Evolutionary conservation across 2,329 filamentous ascomycete species (phyloP), one percentile per base, ranked within the genome.

Genomic region (Alternaria conjuncta): DNA sequence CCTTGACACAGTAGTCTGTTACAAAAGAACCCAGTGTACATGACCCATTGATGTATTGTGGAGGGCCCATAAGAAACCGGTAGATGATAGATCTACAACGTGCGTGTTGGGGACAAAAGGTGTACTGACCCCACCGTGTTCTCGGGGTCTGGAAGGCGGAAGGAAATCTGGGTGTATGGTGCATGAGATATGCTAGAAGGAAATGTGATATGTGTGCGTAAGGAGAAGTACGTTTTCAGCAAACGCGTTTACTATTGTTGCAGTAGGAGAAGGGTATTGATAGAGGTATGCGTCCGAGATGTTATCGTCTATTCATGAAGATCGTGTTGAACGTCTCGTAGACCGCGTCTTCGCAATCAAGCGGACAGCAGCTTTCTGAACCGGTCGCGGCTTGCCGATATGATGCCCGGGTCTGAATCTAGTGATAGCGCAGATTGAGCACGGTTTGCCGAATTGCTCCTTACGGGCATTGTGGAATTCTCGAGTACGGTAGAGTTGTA

Each of bases 401-500:
- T 50, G 25, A 10, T 58, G 20, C 13, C 21, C 45, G 8, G 30
- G 49, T 28, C 23, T 56, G 53, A 62, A 62, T 11, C 59, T 59
- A 3, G 70, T 73, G 44, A 72, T 67, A 25, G 70, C 71, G 47
- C 72, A 74, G 28, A 74, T 68, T 12, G 63, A 63, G 51, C 72
- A 74, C 15, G 72, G 71, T 55, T 65, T 73, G 57, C 67, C 71
- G 9, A 70, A 57, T 41, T 73, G 71, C 53, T 71, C 67, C 11
- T 60, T 54, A 21, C 67, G 70, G 10, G 67, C 71, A 30, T 62
- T 63, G 60, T 78, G 76, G 49, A 76, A 78, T 28, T 65, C 69
- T 18, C 72, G 67, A 7, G 75, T 76, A 57, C 70, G 70, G 61
- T 78, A 78, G 11, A 77, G 65, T 15, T 66, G 68, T 47, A 75